phyloP scores from a whole-genome alignment of 2,329 filamentous ascomycete species.

The Ustulina deusta region DNA sequence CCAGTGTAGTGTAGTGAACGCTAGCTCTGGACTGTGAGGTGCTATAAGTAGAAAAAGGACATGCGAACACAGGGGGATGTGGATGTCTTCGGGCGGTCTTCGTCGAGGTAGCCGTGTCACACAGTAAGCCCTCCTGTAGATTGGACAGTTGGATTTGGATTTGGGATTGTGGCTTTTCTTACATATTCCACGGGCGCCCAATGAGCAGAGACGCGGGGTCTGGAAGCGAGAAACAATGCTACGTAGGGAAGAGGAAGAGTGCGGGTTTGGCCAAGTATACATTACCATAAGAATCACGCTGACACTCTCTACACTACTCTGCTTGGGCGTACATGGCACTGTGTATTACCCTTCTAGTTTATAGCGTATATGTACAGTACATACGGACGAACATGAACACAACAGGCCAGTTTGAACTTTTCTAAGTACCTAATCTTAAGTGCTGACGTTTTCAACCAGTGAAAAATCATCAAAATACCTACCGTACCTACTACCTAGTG shows the following conservation, averaged over 20 bases:
- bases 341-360: too few species aligned
- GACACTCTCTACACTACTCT: too few species aligned
- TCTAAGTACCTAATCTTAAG: background rate
- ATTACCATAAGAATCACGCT: too few species aligned
- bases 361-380: too few species aligned
- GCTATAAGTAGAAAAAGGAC: constrained; percentile 36
- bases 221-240: constrained; percentile 2
- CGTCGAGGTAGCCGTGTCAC: constrained; percentile 16
- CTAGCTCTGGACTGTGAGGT: constrained; percentile 17
- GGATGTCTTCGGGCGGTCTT: background rate
- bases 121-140: constrained; percentile 3
- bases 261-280: too few species aligned
- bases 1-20: too few species aligned
- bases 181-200: background rate
- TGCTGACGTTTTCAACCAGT: background rate
- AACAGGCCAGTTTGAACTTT: background rate
- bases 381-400: background rate
- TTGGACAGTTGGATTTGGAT: constrained; percentile 9
- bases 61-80: constrained; percentile 15
- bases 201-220: constrained; percentile 10
- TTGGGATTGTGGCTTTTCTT: constrained; percentile 16
- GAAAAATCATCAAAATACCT: background rate
- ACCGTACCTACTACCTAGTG: too few species aligned
- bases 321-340: too few species aligned
- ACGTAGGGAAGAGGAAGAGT: background rate